These are phyloP conservation scores for Poa pratensis DNA, from an alignment of 176 grass and related monocot genomes.

Conservation along the genomic window DNA sequence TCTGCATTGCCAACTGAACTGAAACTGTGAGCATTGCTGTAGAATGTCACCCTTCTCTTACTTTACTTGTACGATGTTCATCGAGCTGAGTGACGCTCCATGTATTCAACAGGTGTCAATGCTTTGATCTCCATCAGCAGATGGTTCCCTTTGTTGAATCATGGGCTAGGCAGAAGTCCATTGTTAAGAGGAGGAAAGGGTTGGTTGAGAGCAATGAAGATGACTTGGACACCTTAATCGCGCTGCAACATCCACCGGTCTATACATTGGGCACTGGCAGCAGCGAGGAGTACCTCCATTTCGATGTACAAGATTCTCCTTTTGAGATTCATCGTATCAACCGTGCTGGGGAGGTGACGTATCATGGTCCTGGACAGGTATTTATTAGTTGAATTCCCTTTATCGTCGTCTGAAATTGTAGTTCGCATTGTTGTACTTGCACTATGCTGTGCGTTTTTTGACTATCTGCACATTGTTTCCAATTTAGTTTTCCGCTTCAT, in stretches of 20 bases:
- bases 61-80: background rate
- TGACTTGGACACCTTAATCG: constrained; percentile 57
- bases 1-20: background rate
- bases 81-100: background rate
- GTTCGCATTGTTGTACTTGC: background rate
- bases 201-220: constrained; percentile 51
- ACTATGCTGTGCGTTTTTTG: background rate
- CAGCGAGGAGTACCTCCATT: constrained; percentile 60
- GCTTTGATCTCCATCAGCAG: constrained; percentile 45
- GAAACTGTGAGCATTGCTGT: background rate
- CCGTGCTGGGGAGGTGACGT: constrained; percentile 86
- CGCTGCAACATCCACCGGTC: constrained; percentile 72
- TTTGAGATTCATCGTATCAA: constrained; percentile 65
- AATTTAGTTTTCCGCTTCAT: background rate
- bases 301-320: constrained; percentile 65
- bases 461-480: background rate
- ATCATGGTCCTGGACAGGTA: constrained; percentile 97
- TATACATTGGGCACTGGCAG: constrained; percentile 70
- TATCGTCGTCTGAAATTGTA: background rate
- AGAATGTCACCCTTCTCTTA: background rate
- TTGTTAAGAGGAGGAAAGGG: constrained; percentile 56
- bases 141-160: constrained; percentile 49
- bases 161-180: constrained; percentile 69
- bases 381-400: background rate
- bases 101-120: constrained; percentile 41